phyloP scores from a whole-genome alignment of 2,329 filamentous ascomycete genomes.

The Trichoderma sp. region DNA sequence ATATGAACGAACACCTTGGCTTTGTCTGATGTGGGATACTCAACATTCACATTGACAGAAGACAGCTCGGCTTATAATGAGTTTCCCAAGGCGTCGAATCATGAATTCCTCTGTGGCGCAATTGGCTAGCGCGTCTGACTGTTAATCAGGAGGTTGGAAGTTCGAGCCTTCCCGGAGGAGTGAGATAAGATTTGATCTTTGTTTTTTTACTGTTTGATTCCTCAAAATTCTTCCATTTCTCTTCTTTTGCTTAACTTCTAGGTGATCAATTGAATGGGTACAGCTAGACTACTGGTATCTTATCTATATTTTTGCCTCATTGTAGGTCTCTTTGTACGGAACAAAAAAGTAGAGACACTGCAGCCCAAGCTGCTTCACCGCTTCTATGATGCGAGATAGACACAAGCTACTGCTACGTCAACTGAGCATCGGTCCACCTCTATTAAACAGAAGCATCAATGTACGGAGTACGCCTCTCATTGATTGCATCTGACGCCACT shows the following conservation, averaged over 20 bases:
- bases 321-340: not conserved
- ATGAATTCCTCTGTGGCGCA: slow-evolving; percentile 44
- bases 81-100: not conserved
- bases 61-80: not conserved
- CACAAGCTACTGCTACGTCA: not conserved
- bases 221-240: not conserved
- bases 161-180: slow-evolving; percentile 28
- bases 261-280: not conserved
- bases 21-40: not conserved
- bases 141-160: slow-evolving; percentile 43
- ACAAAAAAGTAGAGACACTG: not conserved
- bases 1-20: too few species aligned
- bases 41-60: fast-evolving
- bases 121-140: slow-evolving; percentile 63
- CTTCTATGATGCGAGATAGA: not conserved
- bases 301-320: too few species aligned
- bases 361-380: not conserved
- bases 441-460: not conserved
- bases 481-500: not conserved
- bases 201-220: not conserved
- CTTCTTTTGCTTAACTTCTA: not conserved
- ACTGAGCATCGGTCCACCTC: not conserved
- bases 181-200: not conserved
- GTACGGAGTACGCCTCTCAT: not conserved
- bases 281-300: not conserved